Base-by-base conservation (phyloP, 2,329 filamentous ascomycete genomes). In the Trichophaea hybrida region DNA sequence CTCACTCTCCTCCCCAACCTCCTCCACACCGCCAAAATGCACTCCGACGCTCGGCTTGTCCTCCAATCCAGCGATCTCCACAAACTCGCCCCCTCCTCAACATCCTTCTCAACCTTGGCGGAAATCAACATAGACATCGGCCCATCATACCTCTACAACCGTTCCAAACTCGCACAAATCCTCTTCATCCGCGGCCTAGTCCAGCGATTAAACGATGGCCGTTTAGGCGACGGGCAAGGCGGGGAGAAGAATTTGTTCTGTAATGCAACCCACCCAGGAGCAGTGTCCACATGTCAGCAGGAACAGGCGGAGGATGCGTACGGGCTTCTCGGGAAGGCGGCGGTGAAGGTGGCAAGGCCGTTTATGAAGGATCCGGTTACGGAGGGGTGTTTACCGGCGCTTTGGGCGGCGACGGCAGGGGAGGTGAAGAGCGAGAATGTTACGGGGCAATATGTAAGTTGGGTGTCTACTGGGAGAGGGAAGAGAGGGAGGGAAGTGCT, bases 41-140 rank as follows among this genome's bases (percentile, higher is more conserved):
- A 54, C 17, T 5, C 32, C n/a, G 69, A 75, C 64, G 75, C 74
- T 17, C 73, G 76, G 10, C 70, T 78, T 2, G 76, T 78, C 17
- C 69, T 75, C 50, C 75, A 78, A 63, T 75, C 75, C 4, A 78
- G 75, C 5, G 75, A 78, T n/a, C 61, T 77, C 3, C 76, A 78
- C 62, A 73, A 73, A 17, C 62, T 70, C 24, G 70, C 71, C 2
- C 73, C 72, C 5, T 66, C 66, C 53, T 69, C 66, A 38, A 70
- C 72, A 56, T 67, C 71, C 5, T 79, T 78, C 66, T 68, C 67
- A n/a, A 69, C 70, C n/a, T 58, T 77, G 13, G 67, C 71, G 0
- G 76, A 78, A 62, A 73, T 78, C 32, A 78, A 78, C 62, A 68
- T 71, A 35, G 75, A 78, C 58, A 73, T 78, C 51, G 76, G 76